These are phyloP conservation scores for Diddensiella santjacobensis DNA, from an alignment of 805 yeast genomes.

Conservation along the genomic window DNA sequence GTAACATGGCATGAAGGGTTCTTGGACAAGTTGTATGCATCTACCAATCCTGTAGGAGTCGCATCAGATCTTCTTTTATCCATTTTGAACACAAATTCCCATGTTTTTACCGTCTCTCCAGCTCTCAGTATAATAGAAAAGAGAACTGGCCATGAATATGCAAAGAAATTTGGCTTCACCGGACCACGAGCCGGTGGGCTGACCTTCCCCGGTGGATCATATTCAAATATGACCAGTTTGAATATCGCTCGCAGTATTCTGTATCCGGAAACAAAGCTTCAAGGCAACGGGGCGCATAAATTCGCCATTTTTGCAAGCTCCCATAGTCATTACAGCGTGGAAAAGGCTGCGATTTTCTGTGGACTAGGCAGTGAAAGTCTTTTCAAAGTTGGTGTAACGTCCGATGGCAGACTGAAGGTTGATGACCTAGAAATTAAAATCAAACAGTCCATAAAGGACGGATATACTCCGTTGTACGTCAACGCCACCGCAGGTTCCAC, in stretches of 20 bases:
- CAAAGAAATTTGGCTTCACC: slow-evolving; percentile 57
- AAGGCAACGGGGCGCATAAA: slow-evolving; percentile 50
- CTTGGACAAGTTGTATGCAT: slow-evolving; percentile 76
- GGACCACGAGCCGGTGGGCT: slow-evolving; percentile 67
- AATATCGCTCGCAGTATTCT: slow-evolving; percentile 67
- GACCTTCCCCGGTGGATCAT: slow-evolving; percentile 84
- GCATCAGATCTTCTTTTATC: slow-evolving; percentile 66
- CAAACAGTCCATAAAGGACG: slow-evolving; percentile 42
- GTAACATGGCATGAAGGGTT: slow-evolving; percentile 88
- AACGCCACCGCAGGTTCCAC: slow-evolving; percentile 89
- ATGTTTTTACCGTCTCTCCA: slow-evolving; percentile 80
- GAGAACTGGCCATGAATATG: slow-evolving; percentile 62
- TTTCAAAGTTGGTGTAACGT: slow-evolving; percentile 57
- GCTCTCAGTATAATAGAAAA: slow-evolving; percentile 73
- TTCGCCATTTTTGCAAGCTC: slow-evolving; percentile 69
- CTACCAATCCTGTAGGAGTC: slow-evolving; percentile 82
- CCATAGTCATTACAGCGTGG: slow-evolving; percentile 78
- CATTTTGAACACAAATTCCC: slow-evolving; percentile 75
- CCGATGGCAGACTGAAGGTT: slow-evolving; percentile 54
- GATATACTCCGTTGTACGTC: slow-evolving; percentile 67
- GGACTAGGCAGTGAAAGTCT: slow-evolving; percentile 66
- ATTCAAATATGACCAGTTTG: slow-evolving; percentile 76
- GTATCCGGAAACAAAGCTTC: slow-evolving; percentile 63
- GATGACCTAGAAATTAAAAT: slow-evolving; percentile 47
- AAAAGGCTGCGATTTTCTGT: slow-evolving; percentile 70